These are phyloP conservation scores for Fusarium metavorans DNA, from an alignment of 2,329 filamentous ascomycete genomes.

Conservation along the genomic window DNA sequence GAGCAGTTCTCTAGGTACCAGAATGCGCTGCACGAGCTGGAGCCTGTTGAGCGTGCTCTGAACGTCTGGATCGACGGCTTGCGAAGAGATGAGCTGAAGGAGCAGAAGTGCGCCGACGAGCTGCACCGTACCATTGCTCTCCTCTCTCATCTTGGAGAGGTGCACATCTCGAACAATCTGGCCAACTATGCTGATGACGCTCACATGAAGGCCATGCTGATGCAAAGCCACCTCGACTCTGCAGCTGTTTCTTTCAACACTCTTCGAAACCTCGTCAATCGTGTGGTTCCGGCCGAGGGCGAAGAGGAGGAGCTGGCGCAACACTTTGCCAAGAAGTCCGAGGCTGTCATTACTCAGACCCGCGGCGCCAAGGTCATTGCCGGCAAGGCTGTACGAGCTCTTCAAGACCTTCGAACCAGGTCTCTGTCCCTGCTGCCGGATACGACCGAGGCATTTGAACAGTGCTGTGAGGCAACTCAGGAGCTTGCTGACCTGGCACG, in stretches of 20 bases:
- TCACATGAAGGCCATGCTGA: slow-evolving; percentile 79
- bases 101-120: slow-evolving; percentile 83
- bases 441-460: slow-evolving; percentile 76
- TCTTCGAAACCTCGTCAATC: slow-evolving; percentile 74
- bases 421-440: slow-evolving; percentile 80
- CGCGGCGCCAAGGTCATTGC: slow-evolving; percentile 87
- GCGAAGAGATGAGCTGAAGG: slow-evolving; percentile 86
- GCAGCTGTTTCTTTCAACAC: slow-evolving; percentile 76
- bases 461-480: slow-evolving; percentile 72
- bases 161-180: slow-evolving; percentile 77
- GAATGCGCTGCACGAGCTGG: slow-evolving; percentile 85
- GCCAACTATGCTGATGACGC: slow-evolving; percentile 83
- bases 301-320: slow-evolving; percentile 74
- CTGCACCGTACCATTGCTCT: slow-evolving; percentile 87
- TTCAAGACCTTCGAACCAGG: slow-evolving; percentile 81
- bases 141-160: slow-evolving; percentile 86
- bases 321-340: slow-evolving; percentile 77
- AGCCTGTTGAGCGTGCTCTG: slow-evolving; percentile 89
- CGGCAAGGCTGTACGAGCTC: slow-evolving; percentile 79
- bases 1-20: slow-evolving; percentile 84
- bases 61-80: slow-evolving; percentile 90
- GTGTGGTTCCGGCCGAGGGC: slow-evolving; percentile 63
- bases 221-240: slow-evolving; percentile 86
- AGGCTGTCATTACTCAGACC: slow-evolving; percentile 78
- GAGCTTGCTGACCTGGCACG: slow-evolving; percentile 76